Evolutionary conservation across 257 asterid species (phyloP).

Genomic region (Solanum pimpinellifolium): DNA sequence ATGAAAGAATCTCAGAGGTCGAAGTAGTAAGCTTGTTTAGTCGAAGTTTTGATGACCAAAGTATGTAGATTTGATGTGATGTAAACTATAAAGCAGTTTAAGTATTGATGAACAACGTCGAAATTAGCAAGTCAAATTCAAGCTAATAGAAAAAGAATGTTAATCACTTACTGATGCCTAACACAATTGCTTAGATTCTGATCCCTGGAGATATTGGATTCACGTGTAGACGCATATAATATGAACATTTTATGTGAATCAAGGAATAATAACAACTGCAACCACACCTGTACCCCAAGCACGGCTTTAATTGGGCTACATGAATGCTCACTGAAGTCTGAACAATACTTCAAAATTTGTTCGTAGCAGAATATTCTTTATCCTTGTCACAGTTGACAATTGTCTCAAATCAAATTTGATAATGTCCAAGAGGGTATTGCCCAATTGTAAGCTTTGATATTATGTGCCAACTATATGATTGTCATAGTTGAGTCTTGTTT

Average conservation of each 20-base stretch:
- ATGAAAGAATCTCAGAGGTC: neutral
- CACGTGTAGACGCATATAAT: neutral
- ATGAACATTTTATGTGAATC: neutral
- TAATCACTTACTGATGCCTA: neutral
- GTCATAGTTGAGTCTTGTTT: neutral
- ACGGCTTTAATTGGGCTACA: neutral
- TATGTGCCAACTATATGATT: neutral
- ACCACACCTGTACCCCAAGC: neutral
- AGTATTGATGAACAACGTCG: neutral
- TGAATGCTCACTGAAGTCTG: neutral
- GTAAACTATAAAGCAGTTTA: neutral
- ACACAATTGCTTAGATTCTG: neutral
- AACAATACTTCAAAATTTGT: neutral
- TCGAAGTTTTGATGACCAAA: neutral
- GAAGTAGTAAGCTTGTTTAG: neutral
- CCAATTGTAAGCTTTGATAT: neutral
- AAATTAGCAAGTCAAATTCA: neutral
- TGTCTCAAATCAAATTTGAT: neutral
- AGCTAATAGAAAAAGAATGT: neutral
- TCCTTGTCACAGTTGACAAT: neutral
- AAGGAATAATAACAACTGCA: neutral
- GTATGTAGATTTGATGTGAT: neutral
- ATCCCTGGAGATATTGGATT: neutral
- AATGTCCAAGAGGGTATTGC: neutral
- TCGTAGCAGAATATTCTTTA: neutral